Evolutionary conservation across 2,329 filamentous ascomycete genomes (phyloP), one percentile per base, ranked within the genome.

Genomic region (Rutstroemia sydowiana): DNA sequence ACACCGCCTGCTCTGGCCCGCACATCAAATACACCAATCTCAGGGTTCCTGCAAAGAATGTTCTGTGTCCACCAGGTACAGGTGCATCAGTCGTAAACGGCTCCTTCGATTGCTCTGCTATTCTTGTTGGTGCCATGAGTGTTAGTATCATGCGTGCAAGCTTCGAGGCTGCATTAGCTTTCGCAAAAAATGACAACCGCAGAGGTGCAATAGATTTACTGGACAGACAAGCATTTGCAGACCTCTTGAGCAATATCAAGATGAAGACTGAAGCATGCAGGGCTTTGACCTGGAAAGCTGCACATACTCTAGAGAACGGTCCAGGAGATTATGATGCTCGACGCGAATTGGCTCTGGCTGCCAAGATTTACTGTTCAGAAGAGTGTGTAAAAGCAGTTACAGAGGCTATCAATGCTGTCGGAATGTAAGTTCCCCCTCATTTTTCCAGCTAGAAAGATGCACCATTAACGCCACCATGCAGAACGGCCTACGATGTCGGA

Each of bases 61-160:
- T 78, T 0, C 70, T 80, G 8, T 71, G 68, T 16, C 56, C 65
- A 2, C 72, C 72, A 0, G 74, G 72, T 2, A 60, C 67, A 28
- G 76, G 71, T 2, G 71, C 70, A 0, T 57, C 67, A 10, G 55
- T 77, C 3, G 70, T 75, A 1, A 69, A 70, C 58, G 62, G 18
- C 66, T 71, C 1, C 76, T 79, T 62, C 18, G 56, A 52, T 3
- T 48, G 48, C 16, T 49, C 50, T 18, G 76, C 75, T 1, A 71
- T 72, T 1, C 65, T 81, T 0, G 76, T 79, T 0, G 76, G 75
- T 1, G 76, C 76, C 2, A 79, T 81, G 72, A 69, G 69, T 9
- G 73, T 76, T 0, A 75, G 75, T 2, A 65, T 80, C 37, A 77
- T 78, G 74, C 70, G 77, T 0, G 70, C 73, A 0, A 70, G 72